These are phyloP conservation scores for Gracilaria vermiculophylla DNA, from an alignment of 23 red algal genomes.

Conservation along the genomic window DNA sequence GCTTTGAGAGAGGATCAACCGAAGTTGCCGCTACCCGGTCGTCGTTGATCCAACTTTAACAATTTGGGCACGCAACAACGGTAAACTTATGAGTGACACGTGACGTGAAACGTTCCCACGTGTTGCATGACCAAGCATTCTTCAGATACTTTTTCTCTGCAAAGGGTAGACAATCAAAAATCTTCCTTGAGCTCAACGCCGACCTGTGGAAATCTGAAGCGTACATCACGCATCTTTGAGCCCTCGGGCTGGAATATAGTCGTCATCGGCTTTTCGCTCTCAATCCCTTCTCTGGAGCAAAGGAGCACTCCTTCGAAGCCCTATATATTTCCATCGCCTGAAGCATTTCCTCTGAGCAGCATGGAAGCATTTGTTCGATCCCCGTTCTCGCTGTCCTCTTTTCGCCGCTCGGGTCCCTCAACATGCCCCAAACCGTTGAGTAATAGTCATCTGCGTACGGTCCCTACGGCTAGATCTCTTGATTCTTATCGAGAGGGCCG, in stretches of 20 bases:
- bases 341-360: too few relatives aligned
- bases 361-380: slow-evolving; percentile 10
- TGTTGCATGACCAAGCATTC: neutral
- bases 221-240: too few relatives aligned
- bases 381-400: neutral
- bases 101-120: neutral
- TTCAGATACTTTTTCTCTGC: neutral
- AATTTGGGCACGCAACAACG: neutral
- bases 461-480: slow-evolving; percentile 2
- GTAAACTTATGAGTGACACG: neutral
- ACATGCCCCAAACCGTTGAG: neutral
- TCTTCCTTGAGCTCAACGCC: too few relatives aligned
- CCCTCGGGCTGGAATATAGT: too few relatives aligned
- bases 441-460: neutral
- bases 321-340: too few relatives aligned
- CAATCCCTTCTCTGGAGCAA: too few relatives aligned
- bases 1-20: too few relatives aligned
- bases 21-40: neutral
- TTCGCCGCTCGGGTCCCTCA: neutral
- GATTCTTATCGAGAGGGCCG: slow-evolving; percentile 50
- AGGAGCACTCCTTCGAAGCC: too few relatives aligned
- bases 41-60: neutral
- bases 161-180: too few relatives aligned
- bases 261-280: too few relatives aligned
- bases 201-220: too few relatives aligned